Evolutionary conservation across 768 basidiomycete species (phyloP).

Genomic region (Crassisporium funariophilum): DNA sequence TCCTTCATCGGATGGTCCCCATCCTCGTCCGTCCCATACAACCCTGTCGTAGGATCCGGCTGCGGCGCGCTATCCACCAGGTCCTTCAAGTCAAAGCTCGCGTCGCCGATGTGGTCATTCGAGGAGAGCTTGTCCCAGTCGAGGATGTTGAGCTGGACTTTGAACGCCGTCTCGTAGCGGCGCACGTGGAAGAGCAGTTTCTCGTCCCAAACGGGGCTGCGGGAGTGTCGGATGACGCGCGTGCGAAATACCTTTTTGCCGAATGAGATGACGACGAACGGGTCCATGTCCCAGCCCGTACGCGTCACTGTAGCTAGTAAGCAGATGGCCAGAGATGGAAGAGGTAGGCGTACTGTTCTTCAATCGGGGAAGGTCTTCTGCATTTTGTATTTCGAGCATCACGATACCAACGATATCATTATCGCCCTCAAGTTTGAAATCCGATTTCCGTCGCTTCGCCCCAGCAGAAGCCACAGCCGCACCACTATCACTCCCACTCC

Average conservation of each 20-base stretch:
- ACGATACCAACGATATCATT: conserved; percentile 94
- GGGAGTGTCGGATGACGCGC: conserved; percentile 79
- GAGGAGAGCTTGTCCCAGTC: conserved; percentile 96
- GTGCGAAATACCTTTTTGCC: conserved; percentile 98
- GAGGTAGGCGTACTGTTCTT: conserved; percentile 72
- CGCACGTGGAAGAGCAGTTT: conserved; percentile 95
- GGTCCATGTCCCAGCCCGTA: conserved; percentile 95
- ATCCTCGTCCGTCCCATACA: conserved; percentile 69
- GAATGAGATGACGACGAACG: conserved; percentile 94
- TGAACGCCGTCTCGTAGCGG: conserved; percentile 78
- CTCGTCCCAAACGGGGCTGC: conserved; percentile 91
- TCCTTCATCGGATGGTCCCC: conserved; percentile 73
- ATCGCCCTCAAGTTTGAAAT: conserved; percentile 53
- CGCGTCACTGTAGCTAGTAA: conserved; percentile 63
- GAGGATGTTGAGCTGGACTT: conserved; percentile 79
- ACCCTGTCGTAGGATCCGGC: conserved; percentile 58
- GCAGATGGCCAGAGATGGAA: neutral
- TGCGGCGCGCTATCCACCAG: conserved; percentile 70
- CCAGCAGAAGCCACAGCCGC: conserved; percentile 2
- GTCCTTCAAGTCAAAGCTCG: conserved; percentile 67
- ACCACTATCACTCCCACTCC: conserved; percentile 14
- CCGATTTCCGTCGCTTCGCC: conserved; percentile 25
- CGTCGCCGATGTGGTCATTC: conserved; percentile 90
- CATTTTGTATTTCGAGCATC: conserved; percentile 87
- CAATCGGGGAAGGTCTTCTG: conserved; percentile 80